These are phyloP conservation scores for Dissophora ornata DNA, from an alignment of 192 early-diverging fungal genomes.

Conservation along the genomic window DNA sequence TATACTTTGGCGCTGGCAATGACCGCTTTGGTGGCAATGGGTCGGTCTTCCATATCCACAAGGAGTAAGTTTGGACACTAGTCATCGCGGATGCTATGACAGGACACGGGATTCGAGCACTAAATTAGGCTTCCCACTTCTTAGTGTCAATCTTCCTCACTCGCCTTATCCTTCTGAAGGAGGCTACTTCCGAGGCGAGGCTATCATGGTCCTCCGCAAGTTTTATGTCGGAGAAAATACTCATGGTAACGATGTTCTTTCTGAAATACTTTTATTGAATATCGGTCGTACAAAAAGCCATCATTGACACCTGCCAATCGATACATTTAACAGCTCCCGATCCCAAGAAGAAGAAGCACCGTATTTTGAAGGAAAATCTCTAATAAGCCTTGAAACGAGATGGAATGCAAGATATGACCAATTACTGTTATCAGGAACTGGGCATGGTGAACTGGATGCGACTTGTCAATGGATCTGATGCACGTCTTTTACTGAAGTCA, in stretches of 20 bases:
- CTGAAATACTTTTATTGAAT: not conserved
- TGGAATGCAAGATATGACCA: not conserved
- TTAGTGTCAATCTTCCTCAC: conserved; percentile 54
- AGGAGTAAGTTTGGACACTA: conserved; percentile 75
- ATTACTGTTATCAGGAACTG: no score
- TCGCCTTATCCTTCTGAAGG: conserved; percentile 68
- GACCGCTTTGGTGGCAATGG: conserved; percentile 98
- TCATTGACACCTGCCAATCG: not conserved
- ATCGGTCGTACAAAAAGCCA: no score
- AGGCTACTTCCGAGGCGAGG: conserved; percentile 82
- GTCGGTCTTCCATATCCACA: conserved; percentile 84
- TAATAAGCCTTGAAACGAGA: not conserved
- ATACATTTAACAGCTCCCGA: conserved; percentile 70
- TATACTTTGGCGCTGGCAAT: conserved; percentile 92
- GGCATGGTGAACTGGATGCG: no score
- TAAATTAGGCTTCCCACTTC: no score
- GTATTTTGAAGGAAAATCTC: conserved; percentile 80
- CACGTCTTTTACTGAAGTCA: no score
- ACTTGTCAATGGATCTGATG: no score
- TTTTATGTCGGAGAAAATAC: conserved; percentile 96
- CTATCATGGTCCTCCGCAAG: conserved; percentile 85
- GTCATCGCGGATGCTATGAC: no score
- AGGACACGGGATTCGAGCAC: not conserved
- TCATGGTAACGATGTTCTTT: conserved; percentile 66
- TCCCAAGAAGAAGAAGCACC: conserved; percentile 88